Conservation (phyloP, 257 asterid species). For the Oldenlandia corymbosa region DNA sequence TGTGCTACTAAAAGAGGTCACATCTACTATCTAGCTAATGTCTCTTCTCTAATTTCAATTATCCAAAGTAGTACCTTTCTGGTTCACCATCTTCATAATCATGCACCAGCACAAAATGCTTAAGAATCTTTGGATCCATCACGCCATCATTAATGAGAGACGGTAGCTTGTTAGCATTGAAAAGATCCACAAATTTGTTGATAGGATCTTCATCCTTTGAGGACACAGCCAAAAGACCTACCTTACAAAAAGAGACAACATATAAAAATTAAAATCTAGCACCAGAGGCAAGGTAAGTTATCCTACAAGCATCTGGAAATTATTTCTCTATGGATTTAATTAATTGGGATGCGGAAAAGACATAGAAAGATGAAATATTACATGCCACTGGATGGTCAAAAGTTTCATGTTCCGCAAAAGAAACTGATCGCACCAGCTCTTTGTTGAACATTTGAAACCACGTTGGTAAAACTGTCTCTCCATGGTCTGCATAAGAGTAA, state of each 20-base stretch:
- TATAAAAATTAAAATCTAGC: conserved; percentile 25
- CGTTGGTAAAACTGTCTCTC: conserved; percentile 58
- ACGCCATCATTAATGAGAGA: conserved; percentile 83
- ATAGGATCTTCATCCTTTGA: conserved; percentile 79
- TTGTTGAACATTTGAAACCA: conserved; percentile 89
- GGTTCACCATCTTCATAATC: conserved; percentile 57
- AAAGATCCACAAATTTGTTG: conserved; percentile 74
- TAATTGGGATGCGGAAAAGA: background rate
- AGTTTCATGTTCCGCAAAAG: conserved; percentile 95
- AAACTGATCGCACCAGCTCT: conserved; percentile 68
- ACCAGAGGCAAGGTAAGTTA: background rate
- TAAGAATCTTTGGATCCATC: conserved; percentile 94
- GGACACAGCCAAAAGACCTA: conserved; percentile 93
- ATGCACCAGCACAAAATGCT: conserved; percentile 79
- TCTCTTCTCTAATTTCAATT: background rate
- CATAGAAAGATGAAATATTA: conserved; percentile 29
- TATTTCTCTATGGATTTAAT: background rate
- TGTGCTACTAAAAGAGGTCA: too few species aligned
- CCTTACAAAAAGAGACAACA: conserved; percentile 19
- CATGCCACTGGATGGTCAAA: conserved; percentile 99
- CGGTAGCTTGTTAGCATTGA: conserved; percentile 72
- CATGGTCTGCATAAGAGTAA: conserved; percentile 54
- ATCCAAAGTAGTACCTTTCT: conserved; percentile 47
- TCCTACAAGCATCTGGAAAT: conserved; percentile 1
- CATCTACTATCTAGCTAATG: background rate